phyloP scores from a whole-genome alignment of 306 rosid genomes.

The Lathyrus tuberosus region DNA sequence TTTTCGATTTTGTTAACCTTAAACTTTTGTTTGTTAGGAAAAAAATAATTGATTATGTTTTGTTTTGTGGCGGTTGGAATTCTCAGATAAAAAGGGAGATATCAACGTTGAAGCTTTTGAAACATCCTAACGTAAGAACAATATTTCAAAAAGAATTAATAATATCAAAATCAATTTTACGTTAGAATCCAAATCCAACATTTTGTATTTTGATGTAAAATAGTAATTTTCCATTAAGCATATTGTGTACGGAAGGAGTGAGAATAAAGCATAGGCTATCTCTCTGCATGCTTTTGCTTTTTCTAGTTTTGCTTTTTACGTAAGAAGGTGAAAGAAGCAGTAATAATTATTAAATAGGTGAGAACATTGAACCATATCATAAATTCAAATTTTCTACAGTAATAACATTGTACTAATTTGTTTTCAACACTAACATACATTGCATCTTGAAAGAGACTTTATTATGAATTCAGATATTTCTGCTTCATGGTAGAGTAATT shows the following conservation, averaged over 20 bases:
- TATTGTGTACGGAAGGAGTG: not conserved
- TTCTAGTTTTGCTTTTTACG: constrained; percentile 1
- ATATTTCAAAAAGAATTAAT: too few relatives aligned
- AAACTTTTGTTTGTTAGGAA: not conserved
- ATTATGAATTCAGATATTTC: too few relatives aligned
- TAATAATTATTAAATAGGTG: not conserved
- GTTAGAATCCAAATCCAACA: too few relatives aligned
- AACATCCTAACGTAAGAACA: constrained; percentile 84
- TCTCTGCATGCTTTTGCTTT: too few relatives aligned
- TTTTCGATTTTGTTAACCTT: not conserved
- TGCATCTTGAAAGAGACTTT: too few relatives aligned
- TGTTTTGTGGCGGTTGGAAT: not conserved
- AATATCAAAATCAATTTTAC: constrained; percentile 68
- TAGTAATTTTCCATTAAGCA: not conserved
- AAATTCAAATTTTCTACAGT: constrained; percentile 30
- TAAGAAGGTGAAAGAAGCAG: not conserved
- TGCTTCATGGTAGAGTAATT: too few relatives aligned
- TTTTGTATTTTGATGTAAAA: not conserved
- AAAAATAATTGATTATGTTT: not conserved
- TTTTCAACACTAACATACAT: not conserved
- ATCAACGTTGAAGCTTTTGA: constrained; percentile 71
- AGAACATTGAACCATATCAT: constrained; percentile 23
- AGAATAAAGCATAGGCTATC: not conserved
- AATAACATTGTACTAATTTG: not conserved
- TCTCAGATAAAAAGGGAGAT: constrained; percentile 90